Evolutionary conservation across 768 basidiomycete genomes (phyloP), one percentile per base, ranked within the genome.

Genomic region (Ephemerocybe angulata): DNA sequence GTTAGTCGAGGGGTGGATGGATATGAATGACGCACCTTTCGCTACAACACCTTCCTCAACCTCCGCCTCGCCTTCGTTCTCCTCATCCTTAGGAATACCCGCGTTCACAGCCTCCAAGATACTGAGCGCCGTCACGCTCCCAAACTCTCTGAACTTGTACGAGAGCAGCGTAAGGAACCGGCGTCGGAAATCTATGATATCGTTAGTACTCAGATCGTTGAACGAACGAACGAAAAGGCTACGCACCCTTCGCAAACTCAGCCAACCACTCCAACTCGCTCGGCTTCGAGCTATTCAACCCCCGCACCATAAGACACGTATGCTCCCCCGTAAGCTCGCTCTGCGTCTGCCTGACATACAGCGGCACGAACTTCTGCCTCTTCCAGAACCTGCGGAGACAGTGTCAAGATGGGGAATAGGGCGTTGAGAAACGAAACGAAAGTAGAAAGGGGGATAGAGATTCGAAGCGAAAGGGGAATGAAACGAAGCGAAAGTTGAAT

Each of bases 251-350:
- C 17, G 93, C 82, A 69, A 99, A 98, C 65, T 93, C 94, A 19
- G 80, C 76, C 33, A 99, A 64, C 94, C 96, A 98, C 47, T 84
- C 84, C 35, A 90, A 68, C 56, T 87, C 87, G 28, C 72, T 67
- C 38, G 79, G 83, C 15, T 69, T 70, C 33, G 79, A 86, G 66
- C 79, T 88, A 66, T 84, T 87, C 68, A 98, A 72, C 0, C 90
- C 87, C 29, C 91, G 81, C 1, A 96, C 82, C 97, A 99, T 98
- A 31, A 98, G 87, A 65, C 93, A 95, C 0, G 92, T 90, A 65
- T 97, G 89, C 71, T 99, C 97, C 35, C 97, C 97, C 0, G 97
- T 99, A 49, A 98, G 78, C 62, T 97, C 94, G 67, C 93, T 97
- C 55, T 86, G 78, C 4, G 93, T 96, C 71, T 98, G 97, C 28